Base-by-base conservation (phyloP, 192 early-diverging fungal genomes). In the Nowakowskiella sp. region DNA sequence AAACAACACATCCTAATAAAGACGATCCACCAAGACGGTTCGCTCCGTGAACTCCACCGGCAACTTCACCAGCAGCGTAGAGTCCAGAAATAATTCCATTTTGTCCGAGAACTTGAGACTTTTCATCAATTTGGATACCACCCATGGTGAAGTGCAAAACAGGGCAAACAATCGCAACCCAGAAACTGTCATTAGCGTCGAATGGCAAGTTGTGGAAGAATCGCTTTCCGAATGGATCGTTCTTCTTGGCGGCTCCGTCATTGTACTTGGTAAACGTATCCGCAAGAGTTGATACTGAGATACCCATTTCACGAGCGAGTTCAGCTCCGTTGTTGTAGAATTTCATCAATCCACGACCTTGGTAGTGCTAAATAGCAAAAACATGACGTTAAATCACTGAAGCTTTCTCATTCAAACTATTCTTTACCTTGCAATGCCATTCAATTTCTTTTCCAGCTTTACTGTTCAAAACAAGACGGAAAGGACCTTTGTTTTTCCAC, bases 1-100 rank as follows among this genome's bases (percentile, higher is more conserved):
- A 96, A 39, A 96, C 93, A 9, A 94, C 91, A 61, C 93, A 96
- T 44, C 88, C 91, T 42, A 96, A 71, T n/a, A 96, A 72, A 27
- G 90, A 94, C 45, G 85, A 86, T 42, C 93, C 93, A 56, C 86
- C 93, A 16, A 96, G 84, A 67, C 92, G 90, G 76, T 95, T 96
- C 51, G 90, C 91, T 39, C 92, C 92, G 61, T 96, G 92, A 29
- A 96, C 87, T 64, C 92, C 92, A 61, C 92, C 92, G 46, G 88
- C 87, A 63, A 96, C 85, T 68, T 96, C 93, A 67, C 93, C 91
- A 55, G 85, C 83, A 25, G 87, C 93, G 58, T 89, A 86, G 42
- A 92, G 71, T 63, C 91, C 91, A 26, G 88, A 81, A 33, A 94
- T 85, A 6, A 73, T 53, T 31, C 76, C 80, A 44, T 65, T 24